Evolutionary conservation across 2,329 filamentous ascomycete species (phyloP).

Genomic region (Xylariaceae sp.): DNA sequence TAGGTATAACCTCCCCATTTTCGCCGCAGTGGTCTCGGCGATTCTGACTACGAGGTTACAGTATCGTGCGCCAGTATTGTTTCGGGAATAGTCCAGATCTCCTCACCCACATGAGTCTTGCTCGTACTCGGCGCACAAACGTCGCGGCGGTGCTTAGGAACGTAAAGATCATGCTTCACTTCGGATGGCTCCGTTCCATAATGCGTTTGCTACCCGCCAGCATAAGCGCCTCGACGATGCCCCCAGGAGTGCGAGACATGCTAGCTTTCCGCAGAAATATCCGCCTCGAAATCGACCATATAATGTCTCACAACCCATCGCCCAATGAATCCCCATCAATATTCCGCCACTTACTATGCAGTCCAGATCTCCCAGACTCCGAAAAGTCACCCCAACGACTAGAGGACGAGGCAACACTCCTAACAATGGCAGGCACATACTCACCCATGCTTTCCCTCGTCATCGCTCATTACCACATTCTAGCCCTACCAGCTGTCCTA

Average conservation of each 20-base stretch:
- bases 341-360: slow-evolving; percentile 28
- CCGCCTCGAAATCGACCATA: slow-evolving; percentile 22
- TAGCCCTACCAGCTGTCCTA: slow-evolving; percentile 19
- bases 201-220: slow-evolving; percentile 2
- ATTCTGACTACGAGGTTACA: slow-evolving; percentile 12
- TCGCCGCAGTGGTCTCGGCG: no score
- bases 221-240: no score
- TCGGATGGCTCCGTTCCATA: slow-evolving; percentile 17
- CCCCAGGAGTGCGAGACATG: slow-evolving; percentile 10
- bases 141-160: slow-evolving; percentile 27
- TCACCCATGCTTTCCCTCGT: slow-evolving; percentile 23
- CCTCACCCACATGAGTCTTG: slow-evolving; percentile 23
- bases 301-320: slow-evolving; percentile 1
- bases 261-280: slow-evolving; percentile 23
- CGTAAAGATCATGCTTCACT: slow-evolving; percentile 33
- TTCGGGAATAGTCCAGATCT: slow-evolving; percentile 28
- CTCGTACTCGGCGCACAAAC: slow-evolving; percentile 27
- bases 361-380: slow-evolving; percentile 21
- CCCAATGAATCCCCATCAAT: slow-evolving; percentile 24
- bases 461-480: slow-evolving; percentile 23
- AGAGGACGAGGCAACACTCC: slow-evolving; percentile 29
- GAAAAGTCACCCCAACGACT: slow-evolving; percentile 31
- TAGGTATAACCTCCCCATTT: no score
- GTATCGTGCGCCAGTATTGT: slow-evolving; percentile 30
- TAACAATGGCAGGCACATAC: slow-evolving; percentile 24